Conservation (phyloP, 768 basidiomycete species). For the Suillus luteus region DNA sequence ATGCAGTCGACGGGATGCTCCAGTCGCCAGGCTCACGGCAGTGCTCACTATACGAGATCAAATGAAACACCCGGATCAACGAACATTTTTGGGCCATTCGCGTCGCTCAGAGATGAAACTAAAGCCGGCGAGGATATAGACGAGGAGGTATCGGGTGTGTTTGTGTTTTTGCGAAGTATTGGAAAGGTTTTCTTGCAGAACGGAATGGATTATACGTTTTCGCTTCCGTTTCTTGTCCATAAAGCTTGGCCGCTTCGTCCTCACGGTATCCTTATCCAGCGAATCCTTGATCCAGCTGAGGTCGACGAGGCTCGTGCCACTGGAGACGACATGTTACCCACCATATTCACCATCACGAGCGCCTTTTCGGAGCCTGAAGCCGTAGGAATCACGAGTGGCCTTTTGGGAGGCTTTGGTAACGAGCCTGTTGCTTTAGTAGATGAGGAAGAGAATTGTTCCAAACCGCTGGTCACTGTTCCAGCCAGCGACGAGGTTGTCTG, state of each 20-base stretch:
- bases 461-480: conserved; percentile 55
- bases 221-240: conserved; percentile 78
- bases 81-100: conserved; percentile 44
- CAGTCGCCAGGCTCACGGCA: conserved; percentile 25
- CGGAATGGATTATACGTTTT: conserved; percentile 75
- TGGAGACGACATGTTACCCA: conserved; percentile 72
- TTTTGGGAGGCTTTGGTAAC: conserved; percentile 46
- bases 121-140: conserved; percentile 39
- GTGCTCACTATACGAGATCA: conserved; percentile 31
- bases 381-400: conserved; percentile 66
- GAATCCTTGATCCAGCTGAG: conserved; percentile 68
- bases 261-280: conserved; percentile 78
- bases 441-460: conserved; percentile 53
- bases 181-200: conserved; percentile 72
- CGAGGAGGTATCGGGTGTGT: conserved; percentile 57
- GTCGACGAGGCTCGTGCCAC: conserved; percentile 63
- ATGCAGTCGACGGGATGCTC: conserved; percentile 47
- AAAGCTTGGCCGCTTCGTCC: conserved; percentile 79
- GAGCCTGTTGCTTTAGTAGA: conserved; percentile 46
- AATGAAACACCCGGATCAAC: conserved; percentile 22
- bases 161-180: conserved; percentile 76
- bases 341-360: conserved; percentile 76
- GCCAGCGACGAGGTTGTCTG: conserved; percentile 68
- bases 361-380: conserved; percentile 75
- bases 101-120: conserved; percentile 27